phyloP scores from a whole-genome alignment of 2,329 filamentous ascomycete species.

The Fusarium sp. region DNA sequence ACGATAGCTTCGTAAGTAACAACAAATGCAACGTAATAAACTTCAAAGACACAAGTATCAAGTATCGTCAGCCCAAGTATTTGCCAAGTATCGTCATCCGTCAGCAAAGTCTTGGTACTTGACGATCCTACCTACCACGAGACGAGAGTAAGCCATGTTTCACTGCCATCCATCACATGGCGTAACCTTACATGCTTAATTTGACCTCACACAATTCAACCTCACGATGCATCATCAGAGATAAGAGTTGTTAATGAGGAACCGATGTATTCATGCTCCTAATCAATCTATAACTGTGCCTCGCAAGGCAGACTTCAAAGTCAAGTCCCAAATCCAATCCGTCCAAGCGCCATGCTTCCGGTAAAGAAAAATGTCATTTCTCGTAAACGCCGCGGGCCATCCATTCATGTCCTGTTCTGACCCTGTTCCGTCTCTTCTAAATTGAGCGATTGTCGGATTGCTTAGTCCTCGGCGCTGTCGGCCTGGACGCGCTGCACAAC shows the following conservation, averaged over 20 bases:
- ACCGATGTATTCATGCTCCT: constrained; percentile 30
- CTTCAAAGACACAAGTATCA: background rate
- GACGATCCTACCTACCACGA: background rate
- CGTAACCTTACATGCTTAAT: background rate
- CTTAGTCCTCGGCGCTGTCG: constrained; percentile 59
- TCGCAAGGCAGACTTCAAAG: constrained; percentile 1
- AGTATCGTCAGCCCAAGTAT: background rate
- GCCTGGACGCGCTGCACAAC: constrained; percentile 85
- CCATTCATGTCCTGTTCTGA: constrained; percentile 12
- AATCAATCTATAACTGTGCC: constrained; percentile 33
- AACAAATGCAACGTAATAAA: background rate
- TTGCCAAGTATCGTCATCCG: background rate
- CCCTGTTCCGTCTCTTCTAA: constrained; percentile 26
- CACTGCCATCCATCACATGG: background rate
- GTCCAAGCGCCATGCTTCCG: constrained; percentile 42
- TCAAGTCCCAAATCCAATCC: constrained; percentile 29
- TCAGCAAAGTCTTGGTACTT: background rate
- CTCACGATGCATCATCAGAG: background rate
- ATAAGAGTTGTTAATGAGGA: constrained; percentile 5
- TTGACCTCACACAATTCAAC: background rate
- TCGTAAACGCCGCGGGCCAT: constrained; percentile 40
- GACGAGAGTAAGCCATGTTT: background rate
- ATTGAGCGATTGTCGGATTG: constrained; percentile 7
- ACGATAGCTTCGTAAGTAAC: background rate
- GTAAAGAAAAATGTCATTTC: constrained; percentile 34